Evolutionary conservation across 2,329 filamentous ascomycete genomes (phyloP).

Genomic region (Cytospora chrysosperma): DNA sequence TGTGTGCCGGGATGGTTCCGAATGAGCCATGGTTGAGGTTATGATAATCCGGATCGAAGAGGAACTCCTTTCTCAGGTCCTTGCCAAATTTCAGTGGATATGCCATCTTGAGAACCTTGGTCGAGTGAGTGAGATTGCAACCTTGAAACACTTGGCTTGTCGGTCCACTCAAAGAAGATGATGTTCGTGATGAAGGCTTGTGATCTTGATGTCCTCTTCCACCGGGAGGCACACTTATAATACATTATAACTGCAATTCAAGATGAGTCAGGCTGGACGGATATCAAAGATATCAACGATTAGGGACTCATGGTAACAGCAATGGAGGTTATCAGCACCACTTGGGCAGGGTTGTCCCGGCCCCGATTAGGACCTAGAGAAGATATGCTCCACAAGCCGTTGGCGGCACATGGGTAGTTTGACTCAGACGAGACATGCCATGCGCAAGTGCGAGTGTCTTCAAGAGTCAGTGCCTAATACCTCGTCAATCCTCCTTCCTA

Average conservation of each 20-base stretch:
- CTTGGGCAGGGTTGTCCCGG: no score
- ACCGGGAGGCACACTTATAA: no score
- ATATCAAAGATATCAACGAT: not conserved
- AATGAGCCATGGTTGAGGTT: conserved; percentile 86
- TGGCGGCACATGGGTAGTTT: no score
- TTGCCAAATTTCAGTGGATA: conserved; percentile 33
- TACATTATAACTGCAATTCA: not conserved
- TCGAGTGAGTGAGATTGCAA: not conserved
- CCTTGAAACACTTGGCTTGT: not conserved
- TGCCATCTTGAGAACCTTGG: not conserved
- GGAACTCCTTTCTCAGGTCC: conserved; percentile 56
- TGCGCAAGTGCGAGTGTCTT: conserved; percentile 1
- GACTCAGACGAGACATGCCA: not conserved
- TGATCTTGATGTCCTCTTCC: no score
- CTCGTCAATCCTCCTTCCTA: no score
- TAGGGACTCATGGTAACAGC: not conserved
- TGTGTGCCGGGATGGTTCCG: conserved; percentile 66
- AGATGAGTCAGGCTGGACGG: not conserved
- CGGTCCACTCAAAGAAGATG: not conserved
- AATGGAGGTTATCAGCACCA: no score
- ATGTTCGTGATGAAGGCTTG: no score
- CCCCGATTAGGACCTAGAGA: no score
- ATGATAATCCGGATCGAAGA: conserved; percentile 64
- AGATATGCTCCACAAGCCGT: no score
- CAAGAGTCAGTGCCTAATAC: no score